Evolutionary conservation across 2,329 filamentous ascomycete genomes (phyloP).

Genomic region (Paraphaeosphaeria sporulosa): DNA sequence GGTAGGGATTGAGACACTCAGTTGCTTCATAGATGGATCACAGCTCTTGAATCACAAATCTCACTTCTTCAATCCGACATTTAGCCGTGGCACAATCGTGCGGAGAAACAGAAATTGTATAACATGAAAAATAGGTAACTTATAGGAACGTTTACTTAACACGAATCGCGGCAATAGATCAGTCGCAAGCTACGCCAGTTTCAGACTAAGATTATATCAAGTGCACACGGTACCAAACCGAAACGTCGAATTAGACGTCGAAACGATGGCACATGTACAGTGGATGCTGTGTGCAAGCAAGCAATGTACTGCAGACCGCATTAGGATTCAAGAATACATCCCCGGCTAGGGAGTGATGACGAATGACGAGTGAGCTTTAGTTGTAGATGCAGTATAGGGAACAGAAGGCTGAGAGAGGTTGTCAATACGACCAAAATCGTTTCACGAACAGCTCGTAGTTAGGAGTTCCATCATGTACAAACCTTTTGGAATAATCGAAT

Average conservation of each 20-base stretch:
- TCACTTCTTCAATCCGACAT: neutral
- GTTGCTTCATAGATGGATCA: neutral
- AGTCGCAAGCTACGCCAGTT: neutral
- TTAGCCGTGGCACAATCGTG: neutral
- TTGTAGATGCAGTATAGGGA: neutral
- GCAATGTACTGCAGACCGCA: neutral
- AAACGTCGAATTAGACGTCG: neutral
- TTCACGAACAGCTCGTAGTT: neutral
- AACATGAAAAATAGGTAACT: neutral
- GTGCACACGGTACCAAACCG: slow-evolving; percentile 1
- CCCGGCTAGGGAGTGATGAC: neutral
- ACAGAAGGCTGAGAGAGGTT: neutral
- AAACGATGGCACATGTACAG: neutral
- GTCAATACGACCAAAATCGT: neutral
- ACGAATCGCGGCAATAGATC: neutral
- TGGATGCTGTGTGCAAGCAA: neutral
- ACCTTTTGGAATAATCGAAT: slow-evolving; percentile 5
- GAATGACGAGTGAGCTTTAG: neutral
- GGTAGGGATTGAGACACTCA: neutral
- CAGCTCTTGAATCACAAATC: neutral
- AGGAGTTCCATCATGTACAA: slow-evolving; percentile 4
- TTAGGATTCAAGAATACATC: neutral
- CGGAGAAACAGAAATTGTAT: neutral
- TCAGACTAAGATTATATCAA: neutral
- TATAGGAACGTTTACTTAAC: neutral